Evolutionary conservation across 345 rosid genomes (phyloP).

Genomic region (Heritiera littoralis): DNA sequence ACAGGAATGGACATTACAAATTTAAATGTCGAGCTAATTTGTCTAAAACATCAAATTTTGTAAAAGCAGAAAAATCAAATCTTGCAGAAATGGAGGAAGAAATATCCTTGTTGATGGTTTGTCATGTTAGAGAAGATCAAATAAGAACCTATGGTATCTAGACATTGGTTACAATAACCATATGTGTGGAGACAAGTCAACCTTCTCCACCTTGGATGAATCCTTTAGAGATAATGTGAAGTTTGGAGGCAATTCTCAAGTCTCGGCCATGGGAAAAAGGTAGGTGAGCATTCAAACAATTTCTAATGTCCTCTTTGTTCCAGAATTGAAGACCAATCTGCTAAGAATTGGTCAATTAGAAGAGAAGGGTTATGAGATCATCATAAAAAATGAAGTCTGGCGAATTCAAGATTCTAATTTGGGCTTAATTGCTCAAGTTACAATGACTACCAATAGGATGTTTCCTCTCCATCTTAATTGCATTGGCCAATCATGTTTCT

Average conservation of each 20-base stretch:
- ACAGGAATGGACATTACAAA: not conserved
- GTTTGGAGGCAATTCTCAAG: too few species aligned
- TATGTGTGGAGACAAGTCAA: not conserved
- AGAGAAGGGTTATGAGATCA: too few species aligned
- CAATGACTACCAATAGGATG: not conserved
- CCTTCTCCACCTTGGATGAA: not conserved
- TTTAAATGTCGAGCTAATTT: not conserved
- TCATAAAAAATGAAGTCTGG: too few species aligned
- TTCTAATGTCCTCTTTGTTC: not conserved
- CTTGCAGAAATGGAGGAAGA: not conserved
- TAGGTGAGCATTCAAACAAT: not conserved
- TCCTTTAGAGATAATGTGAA: not conserved
- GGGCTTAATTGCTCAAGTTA: not conserved
- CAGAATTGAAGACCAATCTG: too few species aligned
- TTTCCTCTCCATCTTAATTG: not conserved
- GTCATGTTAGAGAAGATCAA: not conserved
- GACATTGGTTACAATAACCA: not conserved
- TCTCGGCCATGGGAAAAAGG: not conserved
- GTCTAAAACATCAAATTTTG: too few species aligned
- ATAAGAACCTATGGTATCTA: not conserved
- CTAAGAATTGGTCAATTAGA: too few species aligned
- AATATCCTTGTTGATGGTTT: not conserved
- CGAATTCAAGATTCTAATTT: too few species aligned
- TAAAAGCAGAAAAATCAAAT: not conserved
- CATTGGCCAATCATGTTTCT: not conserved